Conservation (phyloP, 345 rosid genomes). For the Murraya paniculata region DNA sequence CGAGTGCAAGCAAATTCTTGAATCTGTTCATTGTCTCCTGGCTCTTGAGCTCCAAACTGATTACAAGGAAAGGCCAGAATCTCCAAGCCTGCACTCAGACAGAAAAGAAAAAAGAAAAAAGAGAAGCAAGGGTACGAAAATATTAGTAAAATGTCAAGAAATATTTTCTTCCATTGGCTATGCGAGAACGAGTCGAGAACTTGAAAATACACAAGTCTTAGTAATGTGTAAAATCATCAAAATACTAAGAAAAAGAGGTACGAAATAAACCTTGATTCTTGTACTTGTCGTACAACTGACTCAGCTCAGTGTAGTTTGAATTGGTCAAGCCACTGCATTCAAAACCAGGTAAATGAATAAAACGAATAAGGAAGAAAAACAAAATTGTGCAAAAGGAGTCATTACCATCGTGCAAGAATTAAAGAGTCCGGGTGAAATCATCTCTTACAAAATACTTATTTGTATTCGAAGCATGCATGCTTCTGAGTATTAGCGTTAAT, state of each 20-base stretch:
- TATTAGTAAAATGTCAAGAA: no score
- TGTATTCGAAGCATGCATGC: no score
- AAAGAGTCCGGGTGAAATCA: not conserved
- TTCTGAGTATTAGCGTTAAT: no score
- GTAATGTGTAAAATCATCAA: not conserved
- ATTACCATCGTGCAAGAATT: no score
- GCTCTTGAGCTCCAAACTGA: conserved; percentile 90
- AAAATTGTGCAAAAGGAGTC: not conserved
- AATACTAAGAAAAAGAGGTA: not conserved
- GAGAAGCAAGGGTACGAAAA: no score
- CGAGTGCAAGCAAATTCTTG: conserved; percentile 76
- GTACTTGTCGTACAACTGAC: conserved; percentile 71
- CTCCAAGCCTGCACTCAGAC: conserved; percentile 55
- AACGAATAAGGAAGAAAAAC: not conserved
- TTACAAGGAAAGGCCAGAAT: conserved; percentile 93
- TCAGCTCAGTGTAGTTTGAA: conserved; percentile 88
- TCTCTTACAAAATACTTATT: no score
- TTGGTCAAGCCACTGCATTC: conserved; percentile 82
- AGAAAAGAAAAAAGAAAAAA: not conserved
- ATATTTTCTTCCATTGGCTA: not conserved
- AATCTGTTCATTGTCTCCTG: conserved; percentile 75
- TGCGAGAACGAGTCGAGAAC: not conserved
- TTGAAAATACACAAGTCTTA: not conserved
- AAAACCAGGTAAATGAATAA: conserved; percentile 11
- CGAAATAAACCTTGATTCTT: conserved; percentile 64